Conservation (phyloP, 306 rosid genomes). For the Acacia acuminata region DNA sequence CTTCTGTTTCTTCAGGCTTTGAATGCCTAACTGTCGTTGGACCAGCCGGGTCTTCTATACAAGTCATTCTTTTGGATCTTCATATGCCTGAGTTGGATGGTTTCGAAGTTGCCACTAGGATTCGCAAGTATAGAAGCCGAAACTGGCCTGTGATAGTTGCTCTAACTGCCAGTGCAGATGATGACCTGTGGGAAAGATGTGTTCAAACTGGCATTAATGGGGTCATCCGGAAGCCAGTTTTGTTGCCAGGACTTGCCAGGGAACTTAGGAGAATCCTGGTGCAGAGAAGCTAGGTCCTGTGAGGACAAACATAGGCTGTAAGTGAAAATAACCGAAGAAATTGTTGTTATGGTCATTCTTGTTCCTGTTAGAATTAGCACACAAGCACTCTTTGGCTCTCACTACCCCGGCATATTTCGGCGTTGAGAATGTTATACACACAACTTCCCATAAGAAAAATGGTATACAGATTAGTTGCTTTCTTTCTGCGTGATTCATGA, state of each 20-base stretch:
- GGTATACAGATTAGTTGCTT: conserved; percentile 56
- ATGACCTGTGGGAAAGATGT: conserved; percentile 84
- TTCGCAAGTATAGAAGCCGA: conserved; percentile 76
- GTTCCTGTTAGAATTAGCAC: conserved; percentile 44
- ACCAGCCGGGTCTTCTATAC: conserved; percentile 61
- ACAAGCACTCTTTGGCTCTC: conserved; percentile 37
- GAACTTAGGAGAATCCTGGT: conserved; percentile 78
- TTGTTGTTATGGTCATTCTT: conserved; percentile 34
- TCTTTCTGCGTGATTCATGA: conserved; percentile 8
- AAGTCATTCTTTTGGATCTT: conserved; percentile 82
- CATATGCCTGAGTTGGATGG: conserved; percentile 87
- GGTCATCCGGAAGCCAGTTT: conserved; percentile 74
- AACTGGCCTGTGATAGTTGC: conserved; percentile 85
- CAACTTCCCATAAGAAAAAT: conserved; percentile 46
- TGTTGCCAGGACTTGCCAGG: conserved; percentile 76
- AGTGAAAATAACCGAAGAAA: conserved; percentile 27
- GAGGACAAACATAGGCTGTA: conserved; percentile 33
- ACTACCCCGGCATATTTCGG: conserved; percentile 38
- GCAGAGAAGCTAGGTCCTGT: conserved; percentile 65
- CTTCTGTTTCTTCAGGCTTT: conserved; percentile 75
- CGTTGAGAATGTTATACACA: conserved; percentile 53
- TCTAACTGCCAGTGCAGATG: conserved; percentile 68
- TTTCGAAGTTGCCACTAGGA: conserved; percentile 74
- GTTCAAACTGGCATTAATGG: conserved; percentile 83
- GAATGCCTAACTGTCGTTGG: conserved; percentile 80